Evolutionary conservation across 257 asterid genomes (phyloP).

Genomic region (Penstemon barbatus): DNA sequence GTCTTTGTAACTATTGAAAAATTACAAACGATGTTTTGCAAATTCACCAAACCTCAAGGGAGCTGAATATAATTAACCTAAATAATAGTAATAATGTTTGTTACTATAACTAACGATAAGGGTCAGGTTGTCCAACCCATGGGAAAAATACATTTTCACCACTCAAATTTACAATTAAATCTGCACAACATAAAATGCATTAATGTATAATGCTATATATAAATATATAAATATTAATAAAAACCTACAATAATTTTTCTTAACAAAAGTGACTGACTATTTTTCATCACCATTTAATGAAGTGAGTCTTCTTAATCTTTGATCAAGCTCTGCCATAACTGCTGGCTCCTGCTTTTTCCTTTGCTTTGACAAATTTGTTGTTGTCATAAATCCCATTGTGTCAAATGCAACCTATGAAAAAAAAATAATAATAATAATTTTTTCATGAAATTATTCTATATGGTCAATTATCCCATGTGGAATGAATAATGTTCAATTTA

Average conservation of each 20-base stretch:
- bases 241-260: not conserved
- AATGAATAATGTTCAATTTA: not conserved
- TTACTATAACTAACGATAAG: no score
- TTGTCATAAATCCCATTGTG: conserved; percentile 77
- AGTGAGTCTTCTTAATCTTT: conserved; percentile 72
- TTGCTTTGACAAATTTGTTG: conserved; percentile 73
- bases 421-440: not conserved
- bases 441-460: not conserved
- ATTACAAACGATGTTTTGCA: no score
- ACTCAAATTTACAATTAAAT: no score
- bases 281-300: conserved; percentile 43
- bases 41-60: no score
- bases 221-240: no score
- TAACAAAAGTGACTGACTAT: conserved; percentile 27
- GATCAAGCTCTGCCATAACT: conserved; percentile 94
- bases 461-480: not conserved
- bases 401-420: conserved; percentile 78
- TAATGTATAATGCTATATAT: no score
- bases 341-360: conserved; percentile 97
- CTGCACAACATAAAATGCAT: no score
- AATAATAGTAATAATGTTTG: no score
- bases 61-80: no score
- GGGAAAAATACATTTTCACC: no score
- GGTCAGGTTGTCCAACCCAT: no score
- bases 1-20: no score